Evolutionary conservation across 306 rosid genomes (phyloP), one percentile per base, ranked within the genome.

Genomic region (Lagenaria siceraria): DNA sequence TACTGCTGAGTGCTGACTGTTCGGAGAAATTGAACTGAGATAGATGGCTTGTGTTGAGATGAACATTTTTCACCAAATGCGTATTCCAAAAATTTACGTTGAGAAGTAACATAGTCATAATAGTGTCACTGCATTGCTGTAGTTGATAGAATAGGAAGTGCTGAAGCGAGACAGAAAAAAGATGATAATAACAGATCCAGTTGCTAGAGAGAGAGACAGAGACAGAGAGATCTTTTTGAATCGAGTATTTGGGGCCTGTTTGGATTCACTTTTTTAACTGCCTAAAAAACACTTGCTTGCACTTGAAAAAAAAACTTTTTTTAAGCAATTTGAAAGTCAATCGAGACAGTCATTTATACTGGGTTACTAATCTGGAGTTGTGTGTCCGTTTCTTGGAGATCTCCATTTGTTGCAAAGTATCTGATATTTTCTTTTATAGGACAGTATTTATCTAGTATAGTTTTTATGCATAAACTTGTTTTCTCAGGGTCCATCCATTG

Each of bases 401-500:
- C 8, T 72, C 77, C 49, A 43, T 25, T 72, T 72, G 25, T 15
- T 56, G 36, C 40, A 19, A 24, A 59, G 42, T 40, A 59, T 29
- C 40, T 76, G 79, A 8, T 21, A 22, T 25, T 36, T 76, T 55
- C 21, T 75, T 43, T 19, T 31, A 10, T 72, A 49, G 68, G 55
- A 8, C 35, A 31, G 65, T 27, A 60, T 58, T 42, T 24, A 62
- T 15, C 29, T 42, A 19, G 13, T 42, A 72, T 27, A 40, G 42
- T 38, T 58, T 76, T 76, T 38, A 56, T 56, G 54, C 66, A 9
- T 10, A 24, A 58, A 56, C 51, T 27, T 22, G 85, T 80, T 82
- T 82, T 53, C 62, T 46, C 86, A 96, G 99, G 96, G 90, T 81
- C 96, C 99, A 43, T 84, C 98, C 69, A 53, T 96, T 48, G 99